A percentile compares a stretch with the other conserved stretches of the same genome.
Evolutionary conservation across 305 asterid species (phyloP).

Genomic region (Lippia alba): DNA sequence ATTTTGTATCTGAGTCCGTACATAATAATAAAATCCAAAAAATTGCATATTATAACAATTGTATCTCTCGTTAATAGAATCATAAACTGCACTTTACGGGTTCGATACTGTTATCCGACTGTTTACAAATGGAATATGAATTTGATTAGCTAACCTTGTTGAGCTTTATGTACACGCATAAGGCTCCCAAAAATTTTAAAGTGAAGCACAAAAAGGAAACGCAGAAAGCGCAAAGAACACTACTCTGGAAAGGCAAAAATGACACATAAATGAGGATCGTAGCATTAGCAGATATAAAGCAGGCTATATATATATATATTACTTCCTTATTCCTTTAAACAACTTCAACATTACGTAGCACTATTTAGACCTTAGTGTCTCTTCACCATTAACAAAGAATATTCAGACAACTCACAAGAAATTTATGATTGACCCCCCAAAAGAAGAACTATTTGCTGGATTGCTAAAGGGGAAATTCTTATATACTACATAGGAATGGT

Average conservation of each 20-base stretch:
- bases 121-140: too few relatives aligned
- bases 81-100: too few relatives aligned
- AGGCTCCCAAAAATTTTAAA: background rate
- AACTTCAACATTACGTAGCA: background rate
- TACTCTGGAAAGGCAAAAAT: conserved; percentile 24
- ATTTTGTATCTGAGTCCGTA: too few relatives aligned
- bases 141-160: background rate
- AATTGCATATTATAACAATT: too few relatives aligned
- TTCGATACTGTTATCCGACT: too few relatives aligned
- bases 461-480: conserved; percentile 15
- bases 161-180: background rate
- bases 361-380: conserved; percentile 22
- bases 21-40: too few relatives aligned
- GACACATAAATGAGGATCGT: background rate
- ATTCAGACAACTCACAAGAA: conserved; percentile 37
- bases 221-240: conserved; percentile 16
- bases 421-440: conserved; percentile 11
- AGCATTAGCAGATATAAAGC: background rate
- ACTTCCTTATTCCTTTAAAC: background rate
- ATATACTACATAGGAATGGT: background rate
- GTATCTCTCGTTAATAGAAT: too few relatives aligned
- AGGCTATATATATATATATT: background rate
- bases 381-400: background rate
- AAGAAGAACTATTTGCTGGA: background rate
- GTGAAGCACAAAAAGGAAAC: background rate